Percentiles rank a stretch among this genome's conserved stretches.
Conservation (phyloP, 441 rosid species). For the Erysimum pusillum region DNA sequence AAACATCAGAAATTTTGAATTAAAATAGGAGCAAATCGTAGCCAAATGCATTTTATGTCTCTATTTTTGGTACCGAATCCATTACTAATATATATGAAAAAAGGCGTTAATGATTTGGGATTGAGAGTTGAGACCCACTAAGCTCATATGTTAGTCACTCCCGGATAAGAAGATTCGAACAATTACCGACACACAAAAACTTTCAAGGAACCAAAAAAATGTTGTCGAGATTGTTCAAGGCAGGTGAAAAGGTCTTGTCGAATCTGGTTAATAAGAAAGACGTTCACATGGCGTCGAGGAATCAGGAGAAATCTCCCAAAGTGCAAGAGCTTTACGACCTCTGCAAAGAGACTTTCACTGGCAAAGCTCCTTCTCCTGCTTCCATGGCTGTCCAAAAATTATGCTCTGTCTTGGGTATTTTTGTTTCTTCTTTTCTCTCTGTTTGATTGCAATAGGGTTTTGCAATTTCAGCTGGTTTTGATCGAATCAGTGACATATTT, state of each 20-base stretch:
- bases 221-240: slow-evolving; percentile 58
- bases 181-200: slow-evolving; percentile 35
- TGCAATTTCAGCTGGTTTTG: slow-evolving; percentile 10
- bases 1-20: background rate
- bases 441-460: background rate
- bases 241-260: slow-evolving; percentile 55
- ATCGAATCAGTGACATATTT: slow-evolving; percentile 2
- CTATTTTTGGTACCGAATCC: background rate
- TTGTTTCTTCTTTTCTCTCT: slow-evolving; percentile 45
- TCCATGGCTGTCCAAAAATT: slow-evolving; percentile 58
- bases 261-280: slow-evolving; percentile 49
- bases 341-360: slow-evolving; percentile 63
- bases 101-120: background rate
- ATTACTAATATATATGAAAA: background rate
- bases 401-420: slow-evolving; percentile 81
- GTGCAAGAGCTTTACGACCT: slow-evolving; percentile 75
- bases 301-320: slow-evolving; percentile 56
- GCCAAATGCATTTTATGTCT: background rate
- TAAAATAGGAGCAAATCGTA: background rate
- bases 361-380: slow-evolving; percentile 64
- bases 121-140: background rate
- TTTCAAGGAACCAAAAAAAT: slow-evolving; percentile 33
- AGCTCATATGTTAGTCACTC: slow-evolving; percentile 17
- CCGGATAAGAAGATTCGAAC: slow-evolving; percentile 44
- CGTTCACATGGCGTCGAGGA: slow-evolving; percentile 54